Evolutionary conservation across 1,139 yeast genomes (phyloP).

Genomic region (Saccharomyces hybrid): DNA sequence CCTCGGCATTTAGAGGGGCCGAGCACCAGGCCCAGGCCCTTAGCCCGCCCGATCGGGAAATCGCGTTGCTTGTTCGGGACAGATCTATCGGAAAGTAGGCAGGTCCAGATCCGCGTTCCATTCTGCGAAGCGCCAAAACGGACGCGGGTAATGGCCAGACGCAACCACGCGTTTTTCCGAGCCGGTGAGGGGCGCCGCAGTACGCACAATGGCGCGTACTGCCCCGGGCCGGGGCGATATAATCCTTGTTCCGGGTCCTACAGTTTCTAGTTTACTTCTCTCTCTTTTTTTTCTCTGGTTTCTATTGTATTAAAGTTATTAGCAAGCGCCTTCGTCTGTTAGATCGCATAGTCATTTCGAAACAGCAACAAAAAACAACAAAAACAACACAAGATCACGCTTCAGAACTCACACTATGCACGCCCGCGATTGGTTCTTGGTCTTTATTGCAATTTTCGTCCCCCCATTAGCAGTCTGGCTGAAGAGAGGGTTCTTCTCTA

Average conservation of each 20-base stretch:
- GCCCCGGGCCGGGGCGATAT: conserved; percentile 1
- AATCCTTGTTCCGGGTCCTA: not conserved
- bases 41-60: not conserved
- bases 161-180: not conserved
- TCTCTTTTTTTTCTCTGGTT: not conserved
- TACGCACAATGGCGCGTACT: not conserved
- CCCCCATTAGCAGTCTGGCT: conserved; percentile 81
- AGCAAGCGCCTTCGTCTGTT: not conserved
- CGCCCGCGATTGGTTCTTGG: conserved; percentile 71
- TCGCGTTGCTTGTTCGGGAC: not conserved
- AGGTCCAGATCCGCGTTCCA: not conserved
- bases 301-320: not conserved
- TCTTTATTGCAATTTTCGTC: conserved; percentile 66
- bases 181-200: not conserved
- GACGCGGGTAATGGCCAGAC: not conserved
- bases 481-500: conserved; percentile 63
- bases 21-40: not conserved
- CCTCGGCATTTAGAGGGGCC: not conserved
- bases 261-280: not conserved
- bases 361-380: not conserved
- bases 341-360: not conserved
- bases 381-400: not conserved
- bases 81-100: not conserved
- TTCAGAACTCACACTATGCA: conserved; percentile 14
- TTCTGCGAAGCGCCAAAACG: not conserved